phyloP scores from a whole-genome alignment of 1,284 basidiomycete species.

The Cutaneotrichosporon sp. region DNA sequence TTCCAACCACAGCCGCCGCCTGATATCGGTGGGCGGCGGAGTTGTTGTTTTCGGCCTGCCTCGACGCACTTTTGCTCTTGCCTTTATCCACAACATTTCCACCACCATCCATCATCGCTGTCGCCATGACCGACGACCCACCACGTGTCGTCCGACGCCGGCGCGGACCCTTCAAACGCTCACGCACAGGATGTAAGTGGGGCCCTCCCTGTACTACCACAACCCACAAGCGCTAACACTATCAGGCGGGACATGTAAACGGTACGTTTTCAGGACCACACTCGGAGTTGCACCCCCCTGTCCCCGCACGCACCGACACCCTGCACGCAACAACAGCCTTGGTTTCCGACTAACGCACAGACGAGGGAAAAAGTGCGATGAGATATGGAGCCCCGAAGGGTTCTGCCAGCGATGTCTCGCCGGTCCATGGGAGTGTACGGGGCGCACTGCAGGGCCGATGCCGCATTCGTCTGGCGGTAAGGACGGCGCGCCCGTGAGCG shows the following conservation, averaged over 20 bases:
- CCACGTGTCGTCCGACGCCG: conserved; percentile 4
- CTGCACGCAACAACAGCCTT: too few relatives aligned
- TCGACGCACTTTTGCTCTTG: too few relatives aligned
- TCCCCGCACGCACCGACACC: too few relatives aligned
- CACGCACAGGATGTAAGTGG: conserved; percentile 25
- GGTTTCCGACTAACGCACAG: conserved; percentile 14
- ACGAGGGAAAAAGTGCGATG: conserved; percentile 31
- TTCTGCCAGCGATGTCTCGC: conserved; percentile 24
- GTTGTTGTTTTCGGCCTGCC: too few relatives aligned
- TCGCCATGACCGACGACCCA: background rate
- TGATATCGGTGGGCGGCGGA: too few relatives aligned
- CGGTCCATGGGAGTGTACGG: conserved; percentile 24
- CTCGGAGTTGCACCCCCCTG: background rate
- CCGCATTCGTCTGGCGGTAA: too few relatives aligned
- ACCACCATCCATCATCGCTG: too few relatives aligned
- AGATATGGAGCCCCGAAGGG: conserved; percentile 25
- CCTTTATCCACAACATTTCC: too few relatives aligned
- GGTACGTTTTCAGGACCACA: conserved; percentile 8
- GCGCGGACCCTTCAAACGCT: conserved; percentile 24
- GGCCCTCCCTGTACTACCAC: too few relatives aligned
- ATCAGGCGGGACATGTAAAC: conserved; percentile 24
- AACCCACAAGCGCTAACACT: background rate
- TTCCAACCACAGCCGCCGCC: too few relatives aligned
- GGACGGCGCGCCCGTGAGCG: background rate
- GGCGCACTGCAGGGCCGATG: conserved; percentile 2